Base-by-base conservation (phyloP, 495 filamentous ascomycete genomes). In the Hypoxylon lienhwacheense region DNA sequence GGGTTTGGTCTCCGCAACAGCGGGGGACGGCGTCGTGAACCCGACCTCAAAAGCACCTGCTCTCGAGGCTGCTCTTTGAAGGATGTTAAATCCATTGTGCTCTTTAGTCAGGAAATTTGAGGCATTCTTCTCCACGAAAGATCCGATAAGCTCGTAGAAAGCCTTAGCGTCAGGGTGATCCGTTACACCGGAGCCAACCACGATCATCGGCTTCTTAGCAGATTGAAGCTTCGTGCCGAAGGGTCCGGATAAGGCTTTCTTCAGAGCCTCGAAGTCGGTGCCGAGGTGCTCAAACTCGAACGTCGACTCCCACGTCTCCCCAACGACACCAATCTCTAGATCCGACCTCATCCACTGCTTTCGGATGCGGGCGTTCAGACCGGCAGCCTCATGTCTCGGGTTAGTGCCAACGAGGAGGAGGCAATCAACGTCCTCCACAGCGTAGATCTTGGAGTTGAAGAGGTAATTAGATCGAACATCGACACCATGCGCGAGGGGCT, bases 331-430 rank as follows among this genome's bases (percentile, higher is more conserved):
- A 60, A 98, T 79, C 67, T 97, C 86, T 17, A 98, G 81, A 66
- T 98, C 91, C 24, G 93, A 96, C 53, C 92, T 86, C 29, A 98
- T 76, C 85, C 92, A 98, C 70, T 97, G 93, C 75, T 98, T 98
- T 53, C 93, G 81, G 63, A 98, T 98, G 52, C 93, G 87, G 39
- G 92, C 91, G 66, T 98, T 98, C 15, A 98, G 79, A 48, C 90
- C 88, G 32, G 93, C 90, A 35, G 93, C 93, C 73, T 98, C 93
- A 59, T 92, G 86, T 46, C 93, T 85, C 20, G 93, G 88, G 74
- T 98, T 98, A 53, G 90, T 96, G 54, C 91, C 93, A 56, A 97
- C 80, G 15, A 98, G 80, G 45, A 98, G 86, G 46, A 98, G 88
- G 56, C 81, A 84, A 71, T 97, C 93, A 29, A 92, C 90, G 55